These are phyloP conservation scores for Coelastrella sp. DNA, from an alignment of 139 green algal genomes.

Conservation along the genomic window DNA sequence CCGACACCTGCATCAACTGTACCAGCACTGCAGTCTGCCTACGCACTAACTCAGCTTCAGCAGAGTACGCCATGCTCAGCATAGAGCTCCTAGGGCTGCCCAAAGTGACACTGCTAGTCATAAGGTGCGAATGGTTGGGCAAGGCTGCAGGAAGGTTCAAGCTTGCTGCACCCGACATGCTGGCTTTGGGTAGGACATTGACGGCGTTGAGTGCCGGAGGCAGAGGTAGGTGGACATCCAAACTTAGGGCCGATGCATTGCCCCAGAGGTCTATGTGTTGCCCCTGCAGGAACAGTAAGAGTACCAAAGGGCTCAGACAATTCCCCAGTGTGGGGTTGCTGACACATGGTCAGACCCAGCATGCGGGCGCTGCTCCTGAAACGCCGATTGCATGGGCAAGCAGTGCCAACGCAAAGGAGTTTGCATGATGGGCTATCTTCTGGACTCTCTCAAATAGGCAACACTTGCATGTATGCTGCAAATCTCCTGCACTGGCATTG, in stretches of 20 bases:
- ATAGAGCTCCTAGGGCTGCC: neutral
- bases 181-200: neutral
- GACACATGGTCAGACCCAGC: neutral
- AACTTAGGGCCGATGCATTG: neutral
- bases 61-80: conserved; percentile 5
- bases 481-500: too few relatives aligned
- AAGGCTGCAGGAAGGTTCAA: neutral
- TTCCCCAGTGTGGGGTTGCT: neutral
- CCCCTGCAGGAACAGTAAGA: neutral
- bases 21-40: conserved; percentile 33
- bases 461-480: too few relatives aligned
- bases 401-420: too few relatives aligned
- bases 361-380: neutral
- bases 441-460: too few relatives aligned
- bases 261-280: neutral
- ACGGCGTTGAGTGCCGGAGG: neutral
- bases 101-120: neutral
- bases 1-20: conserved; percentile 24
- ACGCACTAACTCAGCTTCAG: conserved; percentile 40
- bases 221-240: neutral
- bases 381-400: too few relatives aligned
- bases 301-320: neutral
- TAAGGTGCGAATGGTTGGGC: neutral
- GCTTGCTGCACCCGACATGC: neutral
- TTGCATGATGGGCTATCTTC: too few relatives aligned